phyloP scores from a whole-genome alignment of 345 rosid genomes.

The Gossypium thurberi region DNA sequence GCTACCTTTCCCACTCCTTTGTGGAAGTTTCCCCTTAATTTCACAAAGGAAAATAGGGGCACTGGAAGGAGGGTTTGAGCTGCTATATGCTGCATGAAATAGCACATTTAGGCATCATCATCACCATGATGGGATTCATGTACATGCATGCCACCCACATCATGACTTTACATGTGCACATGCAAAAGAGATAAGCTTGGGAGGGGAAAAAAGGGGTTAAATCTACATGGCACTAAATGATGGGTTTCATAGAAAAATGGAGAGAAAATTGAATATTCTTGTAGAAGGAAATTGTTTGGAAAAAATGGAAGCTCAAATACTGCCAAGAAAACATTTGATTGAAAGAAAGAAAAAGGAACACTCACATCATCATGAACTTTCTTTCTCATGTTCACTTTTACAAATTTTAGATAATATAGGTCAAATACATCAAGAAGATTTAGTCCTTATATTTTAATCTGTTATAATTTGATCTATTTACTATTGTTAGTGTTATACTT shows the following conservation, averaged over 20 bases:
- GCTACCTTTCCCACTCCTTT: not conserved
- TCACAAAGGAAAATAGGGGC: not conserved
- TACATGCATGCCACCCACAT: slow-evolving; percentile 7
- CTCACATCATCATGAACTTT: not conserved
- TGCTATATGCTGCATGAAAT: not conserved
- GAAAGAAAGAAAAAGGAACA: not conserved
- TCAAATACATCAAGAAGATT: no score
- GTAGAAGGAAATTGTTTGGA: not conserved
- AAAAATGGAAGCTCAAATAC: not conserved
- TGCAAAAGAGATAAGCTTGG: not conserved
- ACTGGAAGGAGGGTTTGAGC: not conserved
- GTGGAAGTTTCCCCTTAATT: slow-evolving; percentile 13
- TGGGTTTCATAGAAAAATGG: slow-evolving; percentile 2
- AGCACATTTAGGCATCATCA: not conserved
- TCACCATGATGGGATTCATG: slow-evolving; percentile 11
- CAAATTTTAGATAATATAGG: not conserved
- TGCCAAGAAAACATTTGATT: not conserved
- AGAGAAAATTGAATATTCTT: not conserved
- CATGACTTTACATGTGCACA: slow-evolving; percentile 18
- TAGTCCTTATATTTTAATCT: no score
- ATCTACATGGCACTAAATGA: not conserved
- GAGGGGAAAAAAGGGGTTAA: not conserved
- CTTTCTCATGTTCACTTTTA: not conserved
- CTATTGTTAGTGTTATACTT: no score
- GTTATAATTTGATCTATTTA: no score